Conservation (phyloP, 441 rosid genomes). For the Erodium moschatum region DNA sequence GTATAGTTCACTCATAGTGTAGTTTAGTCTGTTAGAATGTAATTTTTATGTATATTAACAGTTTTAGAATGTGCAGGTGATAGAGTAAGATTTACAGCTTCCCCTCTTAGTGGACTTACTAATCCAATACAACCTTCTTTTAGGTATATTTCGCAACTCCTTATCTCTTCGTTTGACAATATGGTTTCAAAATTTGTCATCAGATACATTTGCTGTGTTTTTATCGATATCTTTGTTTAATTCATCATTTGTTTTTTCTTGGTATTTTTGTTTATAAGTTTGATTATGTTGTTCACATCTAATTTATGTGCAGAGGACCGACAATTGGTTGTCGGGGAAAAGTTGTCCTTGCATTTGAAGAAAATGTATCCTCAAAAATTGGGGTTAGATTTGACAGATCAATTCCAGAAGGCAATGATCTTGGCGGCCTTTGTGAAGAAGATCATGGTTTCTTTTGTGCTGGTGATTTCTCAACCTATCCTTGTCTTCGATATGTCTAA, state of each 20-base stretch:
- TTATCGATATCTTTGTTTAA: neutral
- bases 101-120: slow-evolving; percentile 42
- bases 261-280: neutral
- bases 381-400: slow-evolving; percentile 92
- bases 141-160: slow-evolving; percentile 30
- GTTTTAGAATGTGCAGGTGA: slow-evolving; percentile 53
- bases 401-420: slow-evolving; percentile 83
- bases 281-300: slow-evolving; percentile 1
- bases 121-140: slow-evolving; percentile 38
- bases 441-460: slow-evolving; percentile 89
- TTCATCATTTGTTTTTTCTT: neutral
- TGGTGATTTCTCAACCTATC: slow-evolving; percentile 35
- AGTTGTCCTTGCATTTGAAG: slow-evolving; percentile 91
- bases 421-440: slow-evolving; percentile 90
- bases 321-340: slow-evolving; percentile 70
- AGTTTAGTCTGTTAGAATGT: neutral
- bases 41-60: slow-evolving; percentile 19
- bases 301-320: slow-evolving; percentile 57
- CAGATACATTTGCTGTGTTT: neutral
- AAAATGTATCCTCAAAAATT: slow-evolving; percentile 73
- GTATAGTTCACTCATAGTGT: neutral
- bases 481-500: neutral
- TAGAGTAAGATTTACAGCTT: slow-evolving; percentile 68
- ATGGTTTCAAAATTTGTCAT: neutral
- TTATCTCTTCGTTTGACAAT: neutral